Base-by-base conservation (phyloP, 441 rosid genomes). In the Croton laevigatus region DNA sequence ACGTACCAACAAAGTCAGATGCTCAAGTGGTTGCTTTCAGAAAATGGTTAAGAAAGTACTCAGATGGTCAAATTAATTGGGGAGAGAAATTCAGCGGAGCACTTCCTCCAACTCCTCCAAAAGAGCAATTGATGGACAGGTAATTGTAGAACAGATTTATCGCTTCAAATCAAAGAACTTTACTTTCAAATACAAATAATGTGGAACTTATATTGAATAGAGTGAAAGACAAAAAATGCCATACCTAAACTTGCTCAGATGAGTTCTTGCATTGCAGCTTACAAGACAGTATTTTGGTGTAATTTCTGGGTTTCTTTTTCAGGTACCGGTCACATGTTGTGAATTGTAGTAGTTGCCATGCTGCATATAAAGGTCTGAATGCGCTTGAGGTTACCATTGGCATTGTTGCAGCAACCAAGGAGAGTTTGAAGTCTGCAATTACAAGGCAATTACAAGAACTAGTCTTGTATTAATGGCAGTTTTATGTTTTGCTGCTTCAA, bases 271-370 rank as follows among this genome's bases (percentile, higher is more conserved):
- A 27, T 22, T 54, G 20, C 6, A 54, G 23, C 20, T 8, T 19
- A 54, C 1, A 20, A 3, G 13, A 54, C 13, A 22, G 36, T 19
- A 3, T 16, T 22, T 27, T 13, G 32, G 32, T 17, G 34, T 48
- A 48, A 59, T 32, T 27, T 10, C 22, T 53, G 45, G 10, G 12
- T 65, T n/a, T 40, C 14, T 44, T 17, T 62, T 55, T 20, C 80
- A 91, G 97, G 88, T 89, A 89, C 70, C 74, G 96, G 91, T 80
- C 94, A 10, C 96, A 87, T 77, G 91, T 90, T 62, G 93, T 84
- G 87, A 90, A 84, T 64, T 89, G 94, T 75, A 78, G 83, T 71
- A 90, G 96, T 75, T 90, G 97, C 80, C 77, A 65, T 46, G 59
- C 49, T 34, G 93, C 94, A 45, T 70, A 90, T 70, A 90, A 86